These are phyloP conservation scores for Skeletonema marinoi DNA, from an alignment of 108 stramenopile species.

Conservation along the genomic window DNA sequence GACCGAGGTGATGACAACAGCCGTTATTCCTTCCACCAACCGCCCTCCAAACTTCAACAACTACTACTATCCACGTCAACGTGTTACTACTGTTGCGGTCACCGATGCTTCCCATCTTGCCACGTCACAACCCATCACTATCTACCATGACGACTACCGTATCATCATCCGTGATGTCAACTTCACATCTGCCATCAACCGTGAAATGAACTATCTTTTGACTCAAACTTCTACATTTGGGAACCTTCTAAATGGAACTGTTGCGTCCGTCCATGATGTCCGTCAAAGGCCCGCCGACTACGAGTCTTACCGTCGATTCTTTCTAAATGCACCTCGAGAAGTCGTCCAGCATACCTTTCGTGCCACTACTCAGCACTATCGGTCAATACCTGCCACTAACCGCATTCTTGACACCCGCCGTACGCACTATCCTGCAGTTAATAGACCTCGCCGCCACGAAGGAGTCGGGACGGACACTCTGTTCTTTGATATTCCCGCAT, in stretches of 20 bases:
- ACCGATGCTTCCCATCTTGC: too few species aligned
- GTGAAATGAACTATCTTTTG: too few species aligned
- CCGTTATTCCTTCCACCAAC: too few species aligned
- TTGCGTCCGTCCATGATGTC: neutral
- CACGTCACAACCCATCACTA: too few species aligned
- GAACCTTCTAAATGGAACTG: neutral
- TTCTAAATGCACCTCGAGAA: too few species aligned
- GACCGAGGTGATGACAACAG: too few species aligned
- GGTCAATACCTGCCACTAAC: neutral
- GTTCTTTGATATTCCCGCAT: neutral
- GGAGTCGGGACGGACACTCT: neutral
- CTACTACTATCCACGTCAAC: too few species aligned
- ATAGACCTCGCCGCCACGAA: neutral
- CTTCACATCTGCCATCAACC: too few species aligned
- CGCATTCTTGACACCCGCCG: neutral
- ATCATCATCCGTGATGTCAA: too few species aligned
- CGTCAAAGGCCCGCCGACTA: neutral
- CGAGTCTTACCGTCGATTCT: neutral
- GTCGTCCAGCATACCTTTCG: neutral
- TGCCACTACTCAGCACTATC: neutral
- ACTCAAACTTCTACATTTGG: neutral
- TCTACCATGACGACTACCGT: too few species aligned
- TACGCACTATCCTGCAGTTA: neutral
- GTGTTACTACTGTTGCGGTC: too few species aligned
- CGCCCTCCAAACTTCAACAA: too few species aligned